Evolutionary conservation across 2,329 filamentous ascomycete genomes (phyloP), one percentile per base, ranked within the genome.

Genomic region (Microdochium bolleyi): DNA sequence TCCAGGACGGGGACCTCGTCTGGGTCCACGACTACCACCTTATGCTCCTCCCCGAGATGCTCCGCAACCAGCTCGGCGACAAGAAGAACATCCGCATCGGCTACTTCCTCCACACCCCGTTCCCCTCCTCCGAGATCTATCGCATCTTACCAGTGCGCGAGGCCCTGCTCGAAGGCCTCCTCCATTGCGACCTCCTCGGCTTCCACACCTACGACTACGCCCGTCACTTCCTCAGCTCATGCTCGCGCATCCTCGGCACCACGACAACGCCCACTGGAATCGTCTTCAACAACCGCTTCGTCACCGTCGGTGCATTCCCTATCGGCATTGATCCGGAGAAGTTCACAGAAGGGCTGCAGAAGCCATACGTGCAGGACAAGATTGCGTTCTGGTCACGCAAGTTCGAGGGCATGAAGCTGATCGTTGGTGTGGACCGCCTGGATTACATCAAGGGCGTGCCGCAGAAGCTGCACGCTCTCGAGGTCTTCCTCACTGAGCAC

Each of bases 161-260:
- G 67, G 86, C 90, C 63, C 84, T 97, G 50, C 80, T 99, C 48
- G 79, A 87, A 49, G 92, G 94, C 53, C 84, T 97, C 38, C 78
- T 99, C 32, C 88, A 95, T 67, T 96, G 92, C 74, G 94, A 97
- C 67, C 76, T 99, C 55, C 90, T 97, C 65, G 94, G 94, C 30
- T 97, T 99, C 76, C 94, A 99, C 72, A 99, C 94, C 25, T 97
- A 96, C 73, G 92, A 97, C 73, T 99, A 99, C 65, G 92, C 92
- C n/a, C 83, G 94, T 51, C 94, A 99, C 72, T 99, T 97, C 74
- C 74, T 99, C 60, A 96, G 91, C 73, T 92, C 89, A 66, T 97
- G 94, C 73, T 92, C 91, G n/a, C 87, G 92, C 58, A 94, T 97
- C 60, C 78, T 96, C 77, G 88, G 76, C 57, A 83, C 87, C 1